Conservation (phyloP, 2,329 filamentous ascomycete species). For the Neocucurbitaria cava region DNA sequence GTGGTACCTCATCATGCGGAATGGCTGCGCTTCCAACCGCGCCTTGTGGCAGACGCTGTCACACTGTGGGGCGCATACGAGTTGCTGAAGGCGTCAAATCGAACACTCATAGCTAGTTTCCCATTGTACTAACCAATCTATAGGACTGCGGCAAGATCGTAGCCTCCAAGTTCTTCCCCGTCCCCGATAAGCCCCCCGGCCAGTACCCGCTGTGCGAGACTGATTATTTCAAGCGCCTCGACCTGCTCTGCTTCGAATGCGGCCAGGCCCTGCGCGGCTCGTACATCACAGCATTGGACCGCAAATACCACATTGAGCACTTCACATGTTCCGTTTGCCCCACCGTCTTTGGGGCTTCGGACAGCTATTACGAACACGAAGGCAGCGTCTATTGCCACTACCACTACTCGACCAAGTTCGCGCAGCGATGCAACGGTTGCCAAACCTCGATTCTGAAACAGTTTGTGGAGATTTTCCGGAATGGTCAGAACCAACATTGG, state of each 20-base stretch:
- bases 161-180: conserved; percentile 97
- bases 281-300: conserved; percentile 96
- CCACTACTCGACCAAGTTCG: conserved; percentile 97
- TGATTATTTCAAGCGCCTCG: conserved; percentile 93
- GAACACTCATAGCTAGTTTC: not conserved
- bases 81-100: not conserved
- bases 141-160: conserved; percentile 97
- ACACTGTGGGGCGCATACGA: not conserved
- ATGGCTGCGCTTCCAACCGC: not conserved
- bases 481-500: conserved; percentile 98
- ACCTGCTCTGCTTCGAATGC: conserved; percentile 89
- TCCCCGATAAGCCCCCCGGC: conserved; percentile 85
- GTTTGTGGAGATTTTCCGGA: conserved; percentile 98
- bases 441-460: conserved; percentile 98
- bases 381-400: conserved; percentile 97
- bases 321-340: conserved; percentile 98
- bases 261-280: conserved; percentile 92
- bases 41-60: too few relatives aligned
- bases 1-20: not conserved
- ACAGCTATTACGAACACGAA: conserved; percentile 99
- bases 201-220: conserved; percentile 97
- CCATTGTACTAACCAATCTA: conserved; percentile 12
- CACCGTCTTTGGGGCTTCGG: conserved; percentile 96
- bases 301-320: conserved; percentile 97
- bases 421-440: conserved; percentile 94